Percentiles rank a stretch among this genome's conserved stretches.
These are phyloP conservation scores for Lasiodiplodia sp. DNA, from an alignment of 2,329 filamentous ascomycete species.

Conservation along the genomic window DNA sequence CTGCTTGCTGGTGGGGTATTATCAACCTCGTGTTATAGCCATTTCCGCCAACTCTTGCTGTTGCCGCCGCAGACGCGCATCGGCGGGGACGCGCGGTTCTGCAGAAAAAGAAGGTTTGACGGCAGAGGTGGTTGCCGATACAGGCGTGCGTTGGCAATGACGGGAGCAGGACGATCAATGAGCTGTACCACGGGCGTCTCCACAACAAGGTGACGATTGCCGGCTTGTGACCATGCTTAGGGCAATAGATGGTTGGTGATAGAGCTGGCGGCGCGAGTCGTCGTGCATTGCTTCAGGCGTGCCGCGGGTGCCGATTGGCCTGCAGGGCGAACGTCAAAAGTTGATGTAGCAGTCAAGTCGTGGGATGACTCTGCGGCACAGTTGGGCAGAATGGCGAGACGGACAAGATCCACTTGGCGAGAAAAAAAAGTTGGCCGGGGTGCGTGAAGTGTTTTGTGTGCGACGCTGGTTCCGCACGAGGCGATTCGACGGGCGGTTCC, in stretches of 20 bases:
- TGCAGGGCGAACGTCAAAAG: background rate
- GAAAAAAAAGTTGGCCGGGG: constrained; percentile 15
- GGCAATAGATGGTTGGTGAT: constrained; percentile 1
- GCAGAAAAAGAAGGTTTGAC: background rate
- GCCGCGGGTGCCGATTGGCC: constrained; percentile 12
- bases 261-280: constrained; percentile 11
- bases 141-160: constrained; percentile 9
- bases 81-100: constrained; percentile 6
- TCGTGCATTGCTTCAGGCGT: background rate
- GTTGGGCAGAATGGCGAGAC: background rate
- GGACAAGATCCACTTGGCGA: constrained; percentile 18
- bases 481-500: constrained; percentile 23
- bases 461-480: constrained; percentile 3
- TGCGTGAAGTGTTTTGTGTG: background rate
- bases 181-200: constrained; percentile 9
- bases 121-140: background rate
- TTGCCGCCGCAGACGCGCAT: constrained; percentile 8
- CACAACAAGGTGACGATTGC: background rate
- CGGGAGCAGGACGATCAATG: constrained; percentile 1
- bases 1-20: constrained; percentile 20
- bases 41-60: constrained; percentile 1
- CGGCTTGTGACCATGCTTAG: constrained; percentile 5
- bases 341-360: too few species aligned
- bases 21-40: constrained; percentile 5
- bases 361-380: constrained; percentile 5